Evolutionary conservation across 257 asterid genomes (phyloP).

Genomic region (Perilla frutescens): DNA sequence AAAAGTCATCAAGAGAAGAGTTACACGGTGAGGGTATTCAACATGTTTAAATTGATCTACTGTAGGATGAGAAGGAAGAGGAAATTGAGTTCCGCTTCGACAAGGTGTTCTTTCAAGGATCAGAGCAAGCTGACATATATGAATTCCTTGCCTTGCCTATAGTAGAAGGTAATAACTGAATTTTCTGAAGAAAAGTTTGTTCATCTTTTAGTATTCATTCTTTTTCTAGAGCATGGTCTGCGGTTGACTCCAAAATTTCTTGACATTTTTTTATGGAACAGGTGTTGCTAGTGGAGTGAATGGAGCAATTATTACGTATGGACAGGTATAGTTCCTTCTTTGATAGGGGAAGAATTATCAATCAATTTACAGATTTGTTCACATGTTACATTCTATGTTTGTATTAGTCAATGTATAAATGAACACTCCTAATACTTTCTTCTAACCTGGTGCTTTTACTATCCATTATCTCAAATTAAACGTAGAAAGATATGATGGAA

Average conservation of each 20-base stretch:
- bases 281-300: constrained; percentile 71
- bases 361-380: not conserved
- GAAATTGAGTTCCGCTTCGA: constrained; percentile 71
- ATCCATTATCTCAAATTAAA: constrained; percentile 2
- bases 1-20: not conserved
- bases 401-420: not conserved
- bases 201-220: not conserved
- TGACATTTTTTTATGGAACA: constrained; percentile 34
- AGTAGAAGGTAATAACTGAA: constrained; percentile 51
- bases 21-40: not conserved
- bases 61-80: constrained; percentile 81
- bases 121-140: constrained; percentile 70
- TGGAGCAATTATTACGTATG: constrained; percentile 80
- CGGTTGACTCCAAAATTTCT: not conserved
- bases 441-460: not conserved
- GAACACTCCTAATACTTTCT: not conserved
- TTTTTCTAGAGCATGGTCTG: constrained; percentile 19
- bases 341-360: constrained; percentile 1
- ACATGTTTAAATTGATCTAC: constrained; percentile 20
- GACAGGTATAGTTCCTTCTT: constrained; percentile 65
- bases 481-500: not conserved
- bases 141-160: constrained; percentile 75
- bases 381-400: not conserved
- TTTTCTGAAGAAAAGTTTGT: not conserved
- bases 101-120: constrained; percentile 78